Evolutionary conservation across 2,329 filamentous ascomycete species (phyloP).

Genomic region (Cadophora luteo-olivacea): DNA sequence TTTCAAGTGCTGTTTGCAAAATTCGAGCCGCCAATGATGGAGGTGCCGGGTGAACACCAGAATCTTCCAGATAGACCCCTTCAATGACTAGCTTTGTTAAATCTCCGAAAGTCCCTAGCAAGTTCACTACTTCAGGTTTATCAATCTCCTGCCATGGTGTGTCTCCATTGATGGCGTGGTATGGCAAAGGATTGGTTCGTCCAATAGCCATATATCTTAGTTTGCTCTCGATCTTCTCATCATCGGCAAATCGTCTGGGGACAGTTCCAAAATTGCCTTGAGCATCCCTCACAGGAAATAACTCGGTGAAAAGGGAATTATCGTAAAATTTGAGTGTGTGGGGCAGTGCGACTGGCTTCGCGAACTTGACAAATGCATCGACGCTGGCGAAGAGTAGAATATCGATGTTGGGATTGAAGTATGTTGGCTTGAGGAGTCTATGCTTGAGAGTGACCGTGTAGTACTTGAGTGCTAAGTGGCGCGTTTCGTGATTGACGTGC

Average conservation of each 20-base stretch:
- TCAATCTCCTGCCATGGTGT: neutral
- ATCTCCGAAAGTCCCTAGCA: neutral
- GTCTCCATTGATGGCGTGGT: too few species aligned
- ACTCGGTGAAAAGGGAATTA: neutral
- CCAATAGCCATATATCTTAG: neutral
- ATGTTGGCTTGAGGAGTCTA: conserved; percentile 10
- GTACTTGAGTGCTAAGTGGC: neutral
- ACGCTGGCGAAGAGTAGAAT: neutral
- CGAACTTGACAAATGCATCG: neutral
- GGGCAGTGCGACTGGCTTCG: neutral
- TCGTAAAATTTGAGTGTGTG: neutral
- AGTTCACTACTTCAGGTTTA: neutral
- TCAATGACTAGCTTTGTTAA: neutral
- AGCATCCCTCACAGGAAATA: too few species aligned
- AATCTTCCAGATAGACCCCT: neutral
- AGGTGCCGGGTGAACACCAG: neutral
- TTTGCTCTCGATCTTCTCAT: neutral
- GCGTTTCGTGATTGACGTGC: conserved; percentile 5
- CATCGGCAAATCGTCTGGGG: neutral
- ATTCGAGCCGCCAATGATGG: neutral
- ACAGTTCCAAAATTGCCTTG: too few species aligned
- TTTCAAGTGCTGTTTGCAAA: neutral
- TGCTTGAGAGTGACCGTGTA: conserved; percentile 1
- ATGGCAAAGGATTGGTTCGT: neutral
- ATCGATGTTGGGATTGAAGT: conserved; percentile 3